A percentile compares a stretch with the other conserved stretches of the same genome.
These are phyloP conservation scores for Inga oerstediana DNA, from an alignment of 306 rosid genomes.

Conservation along the genomic window DNA sequence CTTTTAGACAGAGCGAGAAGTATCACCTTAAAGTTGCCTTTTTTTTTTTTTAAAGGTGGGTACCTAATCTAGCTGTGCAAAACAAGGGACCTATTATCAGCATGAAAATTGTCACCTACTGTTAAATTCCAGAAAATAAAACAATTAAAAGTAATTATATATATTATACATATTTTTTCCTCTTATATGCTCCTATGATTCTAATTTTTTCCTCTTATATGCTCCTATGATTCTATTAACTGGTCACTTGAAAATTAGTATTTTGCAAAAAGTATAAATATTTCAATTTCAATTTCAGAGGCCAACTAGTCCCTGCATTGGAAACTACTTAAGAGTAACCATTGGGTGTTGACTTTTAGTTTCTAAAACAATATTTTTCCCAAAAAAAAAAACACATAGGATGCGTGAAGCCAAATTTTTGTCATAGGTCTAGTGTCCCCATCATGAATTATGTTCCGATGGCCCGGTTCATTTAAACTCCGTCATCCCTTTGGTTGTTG, in stretches of 20 bases:
- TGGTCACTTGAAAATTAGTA: not conserved
- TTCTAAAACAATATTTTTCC: not conserved
- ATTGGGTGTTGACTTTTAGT: not conserved
- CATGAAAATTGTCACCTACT: not conserved
- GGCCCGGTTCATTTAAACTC: not conserved
- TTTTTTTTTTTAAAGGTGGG: not conserved
- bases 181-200: too few relatives aligned
- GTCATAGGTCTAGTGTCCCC: constrained; percentile 30
- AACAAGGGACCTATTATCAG: not conserved
- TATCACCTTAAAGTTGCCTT: not conserved
- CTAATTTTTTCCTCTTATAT: not conserved
- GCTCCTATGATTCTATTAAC: not conserved
- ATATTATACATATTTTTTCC: too few relatives aligned
- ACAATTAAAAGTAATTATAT: not conserved
- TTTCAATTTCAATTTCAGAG: not conserved
- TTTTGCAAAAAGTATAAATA: not conserved
- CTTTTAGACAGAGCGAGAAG: constrained; percentile 24
- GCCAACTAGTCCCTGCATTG: not conserved
- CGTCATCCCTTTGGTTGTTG: not conserved
- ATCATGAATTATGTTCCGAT: not conserved
- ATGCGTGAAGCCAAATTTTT: constrained; percentile 15
- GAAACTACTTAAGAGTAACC: not conserved
- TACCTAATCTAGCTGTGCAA: constrained; percentile 32
- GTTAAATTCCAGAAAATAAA: not conserved
- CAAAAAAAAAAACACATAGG: too few relatives aligned